Evolutionary conservation across 768 basidiomycete genomes (phyloP).

Genomic region (Tricholomella constricta): DNA sequence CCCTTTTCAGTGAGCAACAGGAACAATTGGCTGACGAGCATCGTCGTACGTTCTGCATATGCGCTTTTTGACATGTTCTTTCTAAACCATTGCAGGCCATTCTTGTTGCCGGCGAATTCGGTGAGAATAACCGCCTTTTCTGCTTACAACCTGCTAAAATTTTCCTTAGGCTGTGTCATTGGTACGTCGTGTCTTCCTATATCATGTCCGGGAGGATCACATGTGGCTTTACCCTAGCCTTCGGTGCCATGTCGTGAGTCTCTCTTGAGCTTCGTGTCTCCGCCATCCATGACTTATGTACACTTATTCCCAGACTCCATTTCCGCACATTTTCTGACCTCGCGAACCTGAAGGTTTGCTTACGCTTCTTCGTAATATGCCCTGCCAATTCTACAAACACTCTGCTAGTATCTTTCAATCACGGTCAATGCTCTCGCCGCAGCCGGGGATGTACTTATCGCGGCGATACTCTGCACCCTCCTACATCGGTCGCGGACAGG

Average conservation of each 20-base stretch:
- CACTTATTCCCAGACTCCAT: conserved; percentile 22
- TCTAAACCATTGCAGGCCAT: conserved; percentile 19
- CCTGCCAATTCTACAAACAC: neutral
- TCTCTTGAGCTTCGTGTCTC: neutral
- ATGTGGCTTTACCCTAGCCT: conserved; percentile 27
- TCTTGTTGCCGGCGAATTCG: conserved; percentile 44
- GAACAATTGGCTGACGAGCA: conserved; percentile 33
- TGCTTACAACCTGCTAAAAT: neutral
- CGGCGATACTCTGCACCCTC: conserved; percentile 40
- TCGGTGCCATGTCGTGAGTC: conserved; percentile 36
- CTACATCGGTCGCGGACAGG: conserved; percentile 49
- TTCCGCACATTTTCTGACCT: conserved; percentile 39
- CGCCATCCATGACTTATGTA: neutral
- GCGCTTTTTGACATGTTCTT: neutral
- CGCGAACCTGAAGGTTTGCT: conserved; percentile 34
- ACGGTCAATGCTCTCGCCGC: conserved; percentile 47
- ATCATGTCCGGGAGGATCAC: neutral
- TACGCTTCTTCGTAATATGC: neutral
- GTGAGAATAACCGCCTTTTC: conserved; percentile 17
- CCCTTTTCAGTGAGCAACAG: conserved; percentile 43
- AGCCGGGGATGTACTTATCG: conserved; percentile 49
- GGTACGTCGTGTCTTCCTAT: conserved; percentile 24
- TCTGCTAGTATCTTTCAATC: conserved; percentile 38
- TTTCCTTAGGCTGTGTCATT: conserved; percentile 27
- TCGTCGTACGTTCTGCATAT: conserved; percentile 30